A percentile compares a stretch with the other conserved stretches of the same genome.
Evolutionary conservation across 2,329 filamentous ascomycete species (phyloP).

Genomic region (Talaromyces atroroseus): DNA sequence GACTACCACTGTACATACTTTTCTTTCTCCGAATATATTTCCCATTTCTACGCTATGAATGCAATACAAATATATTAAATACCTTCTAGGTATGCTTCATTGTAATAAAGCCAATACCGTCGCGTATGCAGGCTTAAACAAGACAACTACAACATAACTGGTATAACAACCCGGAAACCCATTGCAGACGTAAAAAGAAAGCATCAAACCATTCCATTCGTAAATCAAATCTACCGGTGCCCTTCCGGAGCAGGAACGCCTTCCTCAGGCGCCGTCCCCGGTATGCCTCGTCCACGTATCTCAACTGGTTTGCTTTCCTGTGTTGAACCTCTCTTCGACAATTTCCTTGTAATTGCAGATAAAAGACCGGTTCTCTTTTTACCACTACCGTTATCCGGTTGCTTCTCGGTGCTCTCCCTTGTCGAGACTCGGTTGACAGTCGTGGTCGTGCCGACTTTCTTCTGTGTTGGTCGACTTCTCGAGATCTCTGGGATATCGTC

Average conservation of each 20-base stretch:
- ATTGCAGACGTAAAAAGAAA: neutral
- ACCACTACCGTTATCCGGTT: neutral
- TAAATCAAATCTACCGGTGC: slow-evolving; percentile 13
- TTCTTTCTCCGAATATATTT: neutral
- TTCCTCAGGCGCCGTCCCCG: slow-evolving; percentile 22
- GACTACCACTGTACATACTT: neutral
- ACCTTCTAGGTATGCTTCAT: no score
- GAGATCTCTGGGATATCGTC: neutral
- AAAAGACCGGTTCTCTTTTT: slow-evolving; percentile 3
- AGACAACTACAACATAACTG: neutral
- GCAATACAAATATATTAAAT: neutral
- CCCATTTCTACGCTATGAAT: neutral
- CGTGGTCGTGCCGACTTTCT: neutral
- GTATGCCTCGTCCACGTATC: slow-evolving; percentile 11
- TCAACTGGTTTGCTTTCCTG: neutral
- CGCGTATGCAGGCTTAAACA: neutral
- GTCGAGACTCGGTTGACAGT: neutral
- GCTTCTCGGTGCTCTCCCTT: neutral
- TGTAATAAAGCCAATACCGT: neutral
- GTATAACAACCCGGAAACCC: neutral
- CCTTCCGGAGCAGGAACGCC: slow-evolving; percentile 23
- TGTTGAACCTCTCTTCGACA: neutral
- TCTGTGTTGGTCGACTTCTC: slow-evolving; percentile 1
- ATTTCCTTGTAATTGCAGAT: neutral
- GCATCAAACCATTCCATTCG: neutral